phyloP scores from a whole-genome alignment of 208 protist species.

The Strigomonas oncopelti region DNA sequence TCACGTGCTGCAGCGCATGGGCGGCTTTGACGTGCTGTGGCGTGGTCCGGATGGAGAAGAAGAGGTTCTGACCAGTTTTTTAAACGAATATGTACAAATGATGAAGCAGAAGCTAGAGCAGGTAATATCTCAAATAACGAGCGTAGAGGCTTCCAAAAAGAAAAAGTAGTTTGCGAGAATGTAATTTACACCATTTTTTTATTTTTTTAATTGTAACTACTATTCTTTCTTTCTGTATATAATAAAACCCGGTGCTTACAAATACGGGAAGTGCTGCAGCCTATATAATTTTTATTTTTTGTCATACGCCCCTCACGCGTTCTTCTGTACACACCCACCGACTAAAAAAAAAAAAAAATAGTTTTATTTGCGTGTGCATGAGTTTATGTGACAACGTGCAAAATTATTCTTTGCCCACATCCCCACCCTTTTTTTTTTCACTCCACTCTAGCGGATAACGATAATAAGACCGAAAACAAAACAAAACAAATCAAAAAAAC shows the following conservation, averaged over 20 bases:
- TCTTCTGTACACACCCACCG: not conserved
- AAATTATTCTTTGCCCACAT: no score
- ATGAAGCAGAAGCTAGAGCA: conserved; percentile 11
- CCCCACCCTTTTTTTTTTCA: no score
- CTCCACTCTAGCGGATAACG: no score
- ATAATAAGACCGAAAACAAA: no score
- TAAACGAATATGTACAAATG: conserved; percentile 10
- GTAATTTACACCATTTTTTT: not conserved
- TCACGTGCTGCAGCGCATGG: conserved; percentile 6
- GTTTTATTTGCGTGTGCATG: no score
- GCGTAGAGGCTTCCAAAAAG: not conserved
- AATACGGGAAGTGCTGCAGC: no score
- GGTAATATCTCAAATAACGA: not conserved
- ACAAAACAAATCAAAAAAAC: no score
- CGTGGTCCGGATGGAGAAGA: conserved; percentile 1
- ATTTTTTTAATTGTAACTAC: not conserved
- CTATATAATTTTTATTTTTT: no score
- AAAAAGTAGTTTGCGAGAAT: not conserved
- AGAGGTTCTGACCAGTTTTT: conserved; percentile 2
- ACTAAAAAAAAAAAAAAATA: conserved; percentile 3
- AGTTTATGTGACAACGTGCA: no score
- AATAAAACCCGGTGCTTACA: no score
- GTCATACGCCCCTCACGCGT: no score
- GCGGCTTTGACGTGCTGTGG: conserved; percentile 7
- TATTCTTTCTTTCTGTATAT: not conserved